Conservation (phyloP, 345 rosid genomes). For the Eucalyptus cloeziana region DNA sequence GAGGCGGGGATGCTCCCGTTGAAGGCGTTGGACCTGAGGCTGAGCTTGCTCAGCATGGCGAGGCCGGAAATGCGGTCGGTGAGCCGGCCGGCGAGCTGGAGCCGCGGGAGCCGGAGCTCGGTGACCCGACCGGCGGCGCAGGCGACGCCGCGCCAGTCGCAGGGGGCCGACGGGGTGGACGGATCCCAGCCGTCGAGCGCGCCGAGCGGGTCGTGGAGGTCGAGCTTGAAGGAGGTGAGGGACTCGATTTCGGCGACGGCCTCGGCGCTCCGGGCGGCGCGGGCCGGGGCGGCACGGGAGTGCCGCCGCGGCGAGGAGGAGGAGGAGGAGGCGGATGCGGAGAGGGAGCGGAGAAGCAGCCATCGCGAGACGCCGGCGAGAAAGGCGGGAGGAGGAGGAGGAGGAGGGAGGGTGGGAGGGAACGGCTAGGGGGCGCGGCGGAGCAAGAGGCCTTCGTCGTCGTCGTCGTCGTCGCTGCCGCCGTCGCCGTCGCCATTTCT, state of each 20-base stretch:
- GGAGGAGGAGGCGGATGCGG: neutral
- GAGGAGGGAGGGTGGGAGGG: neutral
- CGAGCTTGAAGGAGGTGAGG: constrained; percentile 56
- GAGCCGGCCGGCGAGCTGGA: constrained; percentile 67
- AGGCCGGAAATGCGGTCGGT: constrained; percentile 39
- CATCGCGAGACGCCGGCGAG: neutral
- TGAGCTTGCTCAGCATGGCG: constrained; percentile 44
- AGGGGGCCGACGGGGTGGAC: constrained; percentile 61
- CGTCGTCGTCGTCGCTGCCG: neutral
- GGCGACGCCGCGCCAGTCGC: constrained; percentile 86
- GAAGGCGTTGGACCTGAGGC: constrained; percentile 65
- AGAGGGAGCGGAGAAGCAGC: neutral
- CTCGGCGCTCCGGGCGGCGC: constrained; percentile 12
- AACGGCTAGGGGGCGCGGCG: neutral
- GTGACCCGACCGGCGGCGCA: constrained; percentile 48
- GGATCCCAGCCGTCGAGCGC: constrained; percentile 67
- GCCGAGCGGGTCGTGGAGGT: constrained; percentile 66
- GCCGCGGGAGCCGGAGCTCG: constrained; percentile 66
- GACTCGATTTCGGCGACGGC: constrained; percentile 51
- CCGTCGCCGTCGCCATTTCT: neutral
- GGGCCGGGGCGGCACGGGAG: constrained; percentile 1
- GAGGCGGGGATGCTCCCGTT: constrained; percentile 70
- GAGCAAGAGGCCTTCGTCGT: neutral
- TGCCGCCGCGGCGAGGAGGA: neutral
- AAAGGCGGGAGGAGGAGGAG: neutral